Evolutionary conservation across 2,329 filamentous ascomycete genomes (phyloP), one percentile per base, ranked within the genome.

Genomic region (Dendryphion nanum): DNA sequence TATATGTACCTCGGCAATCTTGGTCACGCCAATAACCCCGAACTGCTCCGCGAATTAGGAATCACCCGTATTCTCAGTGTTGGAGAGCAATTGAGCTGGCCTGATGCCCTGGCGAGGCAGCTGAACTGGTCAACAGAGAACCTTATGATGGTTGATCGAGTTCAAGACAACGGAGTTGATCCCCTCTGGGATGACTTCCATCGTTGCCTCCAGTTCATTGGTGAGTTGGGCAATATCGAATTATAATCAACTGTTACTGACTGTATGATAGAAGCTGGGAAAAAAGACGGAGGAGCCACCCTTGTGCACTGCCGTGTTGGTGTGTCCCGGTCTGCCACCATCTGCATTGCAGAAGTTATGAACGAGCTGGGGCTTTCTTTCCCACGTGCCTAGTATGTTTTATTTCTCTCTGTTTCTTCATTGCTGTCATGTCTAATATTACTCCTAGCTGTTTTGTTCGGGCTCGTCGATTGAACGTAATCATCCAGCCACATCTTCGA

Each of bases 311-410:
- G 93, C 63, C 85, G 93, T 14, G 93, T 98, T 6, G 93, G 93
- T 33, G 93, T 98, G 38, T 96, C 90, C 35, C 81, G 93, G 35
- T 95, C 89, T 46, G 93, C 93, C 10, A 98, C 91, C 2, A 96
- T 98, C 45, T 97, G 93, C 63, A 98, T 98, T 56, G 93, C 93
- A n/a, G 90, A 97, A 66, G 89, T 97, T 23, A 98, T 98, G 93
- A 82, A 84, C 23, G 76, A 84, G 18, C 68, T 89, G 53, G 76
- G 81, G 16, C 70, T 96, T 48, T 93, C 89, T 1, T 91, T 97
- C 54, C 89, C 93, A 10, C 79, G 87, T 38, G 93, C 93, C 42
- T 98, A 98, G 76, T 80, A 67, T 63, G 77, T 72, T 15, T n/a
- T n/a, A n/a, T n/a, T n/a, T n/a, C n/a, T n/a, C n/a, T n/a, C 5